phyloP scores from a whole-genome alignment of 352 stramenopile species.

The Nothophytophthora sp. region DNA sequence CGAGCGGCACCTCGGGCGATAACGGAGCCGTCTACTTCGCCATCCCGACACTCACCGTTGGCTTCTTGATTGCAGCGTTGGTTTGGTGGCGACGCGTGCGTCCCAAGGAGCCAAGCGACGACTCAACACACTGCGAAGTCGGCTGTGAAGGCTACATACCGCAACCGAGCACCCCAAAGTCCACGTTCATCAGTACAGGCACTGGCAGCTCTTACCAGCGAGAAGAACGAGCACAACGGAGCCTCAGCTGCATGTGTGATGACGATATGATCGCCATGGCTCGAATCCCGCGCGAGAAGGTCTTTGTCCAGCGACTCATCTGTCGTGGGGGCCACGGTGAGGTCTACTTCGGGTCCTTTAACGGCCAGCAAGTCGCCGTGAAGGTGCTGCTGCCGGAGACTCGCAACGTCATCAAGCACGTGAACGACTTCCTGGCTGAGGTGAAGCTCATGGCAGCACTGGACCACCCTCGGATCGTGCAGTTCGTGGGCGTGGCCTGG shows the following conservation, averaged over 20 bases:
- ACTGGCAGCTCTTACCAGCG: constrained; percentile 19
- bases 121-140: not conserved
- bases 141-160: constrained; percentile 8
- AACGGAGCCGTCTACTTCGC: constrained; percentile 8
- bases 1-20: not conserved
- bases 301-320: constrained; percentile 23
- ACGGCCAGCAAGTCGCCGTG: constrained; percentile 27
- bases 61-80: constrained; percentile 22
- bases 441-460: constrained; percentile 25
- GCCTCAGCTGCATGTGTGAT: constrained; percentile 37
- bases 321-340: constrained; percentile 20
- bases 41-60: constrained; percentile 11
- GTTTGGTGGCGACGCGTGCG: constrained; percentile 17
- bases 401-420: constrained; percentile 21
- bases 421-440: constrained; percentile 24
- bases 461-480: constrained; percentile 23
- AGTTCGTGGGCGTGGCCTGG: constrained; percentile 27
- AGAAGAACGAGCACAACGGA: constrained; percentile 11
- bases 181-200: constrained; percentile 8
- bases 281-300: constrained; percentile 23
- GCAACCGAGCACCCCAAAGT: constrained; percentile 13
- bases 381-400: constrained; percentile 31
- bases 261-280: constrained; percentile 24
- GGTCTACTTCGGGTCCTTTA: constrained; percentile 21
- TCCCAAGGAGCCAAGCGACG: not conserved